phyloP scores from a whole-genome alignment of 2,329 filamentous ascomycete species.

The Aspergillus eucalypticola region DNA sequence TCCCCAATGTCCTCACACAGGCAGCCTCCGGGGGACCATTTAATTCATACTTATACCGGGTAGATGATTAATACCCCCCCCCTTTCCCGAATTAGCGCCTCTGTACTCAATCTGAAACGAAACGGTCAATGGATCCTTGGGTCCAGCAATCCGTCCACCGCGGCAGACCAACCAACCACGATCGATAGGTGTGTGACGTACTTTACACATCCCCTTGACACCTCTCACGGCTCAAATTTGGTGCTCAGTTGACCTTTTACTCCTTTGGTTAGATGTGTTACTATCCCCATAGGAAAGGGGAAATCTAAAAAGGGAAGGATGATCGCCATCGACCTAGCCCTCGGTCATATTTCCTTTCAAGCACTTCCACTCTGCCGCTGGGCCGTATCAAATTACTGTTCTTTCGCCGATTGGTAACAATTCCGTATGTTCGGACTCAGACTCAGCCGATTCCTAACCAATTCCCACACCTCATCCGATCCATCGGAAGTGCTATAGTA shows the following conservation, averaged over 20 bases:
- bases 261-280: neutral
- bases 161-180: neutral
- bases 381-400: neutral
- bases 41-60: neutral
- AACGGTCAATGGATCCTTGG: constrained; percentile 1
- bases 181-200: neutral
- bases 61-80: neutral
- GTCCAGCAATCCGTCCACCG: neutral
- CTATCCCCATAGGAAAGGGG: neutral
- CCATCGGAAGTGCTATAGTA: neutral
- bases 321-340: neutral
- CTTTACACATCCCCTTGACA: neutral
- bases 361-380: neutral
- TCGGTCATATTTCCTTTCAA: neutral
- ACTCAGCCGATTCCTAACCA: neutral
- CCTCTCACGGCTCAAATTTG: neutral
- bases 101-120: neutral
- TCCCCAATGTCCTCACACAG: neutral
- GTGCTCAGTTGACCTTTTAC: neutral
- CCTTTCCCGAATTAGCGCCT: neutral
- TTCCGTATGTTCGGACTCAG: neutral
- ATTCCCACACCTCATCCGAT: neutral
- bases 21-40: neutral
- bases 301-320: neutral
- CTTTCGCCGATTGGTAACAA: neutral